A percentile compares a stretch with the other conserved stretches of the same genome.
Conservation (phyloP, 2,329 filamentous ascomycete species). For the Pestalotiopsis sp. region DNA sequence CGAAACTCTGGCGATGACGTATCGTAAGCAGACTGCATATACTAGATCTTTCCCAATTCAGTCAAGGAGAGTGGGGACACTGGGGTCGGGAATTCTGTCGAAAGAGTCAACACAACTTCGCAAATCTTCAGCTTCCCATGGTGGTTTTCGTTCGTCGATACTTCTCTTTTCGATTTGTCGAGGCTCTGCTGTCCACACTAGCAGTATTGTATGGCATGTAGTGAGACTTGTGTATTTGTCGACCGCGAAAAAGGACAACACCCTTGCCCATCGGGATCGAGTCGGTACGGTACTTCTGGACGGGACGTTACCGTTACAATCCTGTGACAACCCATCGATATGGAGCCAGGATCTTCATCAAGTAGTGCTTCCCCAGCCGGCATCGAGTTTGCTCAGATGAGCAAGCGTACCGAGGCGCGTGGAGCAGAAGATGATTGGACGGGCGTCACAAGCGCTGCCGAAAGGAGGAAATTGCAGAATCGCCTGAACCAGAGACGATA, state of each 20-base stretch:
- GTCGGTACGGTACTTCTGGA: too few species aligned
- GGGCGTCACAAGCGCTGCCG: slow-evolving; percentile 6
- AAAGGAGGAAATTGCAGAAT: slow-evolving; percentile 15
- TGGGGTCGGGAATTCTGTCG: neutral
- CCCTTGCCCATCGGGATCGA: too few species aligned
- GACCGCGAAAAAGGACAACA: too few species aligned
- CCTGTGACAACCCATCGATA: too few species aligned
- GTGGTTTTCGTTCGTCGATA: too few species aligned
- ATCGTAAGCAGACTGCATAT: neutral
- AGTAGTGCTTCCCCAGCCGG: neutral
- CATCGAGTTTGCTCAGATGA: neutral
- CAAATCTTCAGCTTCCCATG: too few species aligned
- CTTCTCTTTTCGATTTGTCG: too few species aligned
- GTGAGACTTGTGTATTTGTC: too few species aligned
- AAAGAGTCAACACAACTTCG: neutral
- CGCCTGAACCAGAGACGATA: slow-evolving; percentile 11
- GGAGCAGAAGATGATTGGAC: slow-evolving; percentile 12
- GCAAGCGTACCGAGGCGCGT: neutral
- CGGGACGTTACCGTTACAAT: too few species aligned
- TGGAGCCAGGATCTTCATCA: too few species aligned
- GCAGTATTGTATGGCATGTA: too few species aligned
- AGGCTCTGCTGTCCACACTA: too few species aligned
- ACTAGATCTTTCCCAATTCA: neutral
- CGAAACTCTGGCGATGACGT: neutral
- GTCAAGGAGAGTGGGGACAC: neutral